These are phyloP conservation scores for Clonostachys solani DNA, from an alignment of 2,329 filamentous ascomycete species.

Conservation along the genomic window DNA sequence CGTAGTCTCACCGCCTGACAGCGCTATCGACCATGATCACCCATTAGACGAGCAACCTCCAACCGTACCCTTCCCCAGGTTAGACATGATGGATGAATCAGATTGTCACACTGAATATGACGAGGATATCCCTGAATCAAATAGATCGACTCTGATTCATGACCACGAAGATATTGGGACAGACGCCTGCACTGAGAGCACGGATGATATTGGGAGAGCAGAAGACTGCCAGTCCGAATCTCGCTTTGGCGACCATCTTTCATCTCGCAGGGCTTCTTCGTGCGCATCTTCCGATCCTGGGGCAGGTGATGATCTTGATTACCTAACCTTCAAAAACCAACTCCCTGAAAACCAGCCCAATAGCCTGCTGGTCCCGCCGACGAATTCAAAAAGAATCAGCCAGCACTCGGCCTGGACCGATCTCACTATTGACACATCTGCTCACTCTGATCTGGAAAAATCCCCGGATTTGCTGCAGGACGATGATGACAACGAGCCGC, in stretches of 20 bases:
- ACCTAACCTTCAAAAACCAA: conserved; percentile 3
- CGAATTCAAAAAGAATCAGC: conserved; percentile 40
- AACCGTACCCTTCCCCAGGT: conserved; percentile 23
- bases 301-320: conserved; percentile 16
- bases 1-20: conserved; percentile 37
- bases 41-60: conserved; percentile 6
- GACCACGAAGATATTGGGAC: conserved; percentile 24
- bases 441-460: conserved; percentile 23
- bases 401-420: conserved; percentile 59
- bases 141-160: conserved; percentile 8
- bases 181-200: conserved; percentile 28
- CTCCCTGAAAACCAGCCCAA: conserved; percentile 29
- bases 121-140: conserved; percentile 15
- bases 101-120: conserved; percentile 28
- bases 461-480: conserved; percentile 14
- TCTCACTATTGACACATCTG: conserved; percentile 50
- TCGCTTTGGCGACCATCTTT: conserved; percentile 17
- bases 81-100: conserved; percentile 27
- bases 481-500: too few relatives aligned
- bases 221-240: conserved; percentile 19
- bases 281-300: conserved; percentile 32
- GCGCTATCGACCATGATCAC: conserved; percentile 1
- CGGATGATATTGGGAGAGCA: conserved; percentile 19
- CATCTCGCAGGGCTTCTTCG: conserved; percentile 29
- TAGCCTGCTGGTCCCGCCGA: conserved; percentile 42